Evolutionary conservation across 768 basidiomycete genomes (phyloP), one percentile per base, ranked within the genome.

Genomic region (Suillus paluster): DNA sequence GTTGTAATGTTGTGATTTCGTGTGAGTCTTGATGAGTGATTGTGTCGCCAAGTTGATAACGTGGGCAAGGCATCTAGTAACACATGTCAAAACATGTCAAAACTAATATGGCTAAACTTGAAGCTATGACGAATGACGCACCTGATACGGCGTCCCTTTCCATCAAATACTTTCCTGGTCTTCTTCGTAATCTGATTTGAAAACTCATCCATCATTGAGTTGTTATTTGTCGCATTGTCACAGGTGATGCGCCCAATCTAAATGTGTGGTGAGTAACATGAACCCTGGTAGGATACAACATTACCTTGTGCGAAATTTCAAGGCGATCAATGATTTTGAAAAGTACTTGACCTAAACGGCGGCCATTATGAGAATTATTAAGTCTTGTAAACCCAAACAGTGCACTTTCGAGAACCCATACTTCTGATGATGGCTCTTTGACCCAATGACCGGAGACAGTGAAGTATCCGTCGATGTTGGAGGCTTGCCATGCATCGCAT

Each of bases 401-500:
- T 1, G 73, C 69, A 27, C 42, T 54, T 38, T 77, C 44, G 2
- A 75, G 64, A 19, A 55, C 60, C 75, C 75, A 79, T 11, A 60
- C 15, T 1, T 53, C 61, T 1, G 23, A 1, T 15, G 21, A 38
- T 64, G 44, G 2, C 59, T 76, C 75, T 60, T 79, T 73, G 50
- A 79, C 71, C 75, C 77, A 80, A 55, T 77, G 75, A 1, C 67
- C 74, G 1, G 76, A 79, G 1, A 79, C 75, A 4, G 75, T 75
- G 62, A 79, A 76, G 62, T 79, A 79, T 0, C 67, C 70, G 57
- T 80, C 73, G 0, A 57, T 59, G 57, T 78, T 79, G 5, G 38
- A 57, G 0, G 79, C 80, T 57, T 77, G 76, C 77, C 78, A 79
- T 17, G 71, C 77, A 65, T 81, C 75, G 54, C 73, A 74, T 1